phyloP scores from a whole-genome alignment of 2,329 filamentous ascomycete genomes.

The Dactylellina cionopaga region DNA sequence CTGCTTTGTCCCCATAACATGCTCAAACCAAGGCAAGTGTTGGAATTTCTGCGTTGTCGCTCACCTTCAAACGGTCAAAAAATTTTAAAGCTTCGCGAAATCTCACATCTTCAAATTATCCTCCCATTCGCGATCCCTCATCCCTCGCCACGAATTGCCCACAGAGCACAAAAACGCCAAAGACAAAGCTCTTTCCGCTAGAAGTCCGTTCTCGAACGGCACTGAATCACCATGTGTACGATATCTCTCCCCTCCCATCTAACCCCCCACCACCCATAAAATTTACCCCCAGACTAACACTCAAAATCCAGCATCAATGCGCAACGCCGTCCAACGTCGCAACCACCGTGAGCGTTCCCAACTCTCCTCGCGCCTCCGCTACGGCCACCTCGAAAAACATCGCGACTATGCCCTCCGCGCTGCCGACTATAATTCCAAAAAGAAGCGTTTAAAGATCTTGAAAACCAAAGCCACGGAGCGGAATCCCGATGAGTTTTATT shows the following conservation, averaged over 20 bases:
- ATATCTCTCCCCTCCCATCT: neutral
- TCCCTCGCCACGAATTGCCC: neutral
- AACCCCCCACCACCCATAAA: neutral
- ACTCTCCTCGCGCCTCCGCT: constrained; percentile 81
- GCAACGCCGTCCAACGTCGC: constrained; percentile 76
- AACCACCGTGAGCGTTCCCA: constrained; percentile 92
- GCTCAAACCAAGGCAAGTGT: neutral
- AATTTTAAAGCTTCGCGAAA: constrained; percentile 8
- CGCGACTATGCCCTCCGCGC: constrained; percentile 74
- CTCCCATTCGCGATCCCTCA: neutral
- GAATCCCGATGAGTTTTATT: constrained; percentile 79
- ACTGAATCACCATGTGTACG: constrained; percentile 30
- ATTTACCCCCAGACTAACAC: neutral
- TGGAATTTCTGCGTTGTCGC: constrained; percentile 22
- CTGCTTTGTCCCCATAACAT: neutral
- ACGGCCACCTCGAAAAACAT: constrained; percentile 87
- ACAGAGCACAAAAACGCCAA: neutral
- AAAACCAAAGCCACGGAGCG: constrained; percentile 71
- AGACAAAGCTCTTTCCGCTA: neutral
- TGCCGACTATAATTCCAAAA: constrained; percentile 74
- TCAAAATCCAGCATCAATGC: constrained; percentile 70
- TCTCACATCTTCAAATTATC: neutral
- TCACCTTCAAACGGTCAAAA: neutral
- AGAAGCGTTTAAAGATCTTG: constrained; percentile 69
- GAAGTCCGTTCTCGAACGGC: constrained; percentile 16